Base-by-base conservation (phyloP, 2,329 filamentous ascomycete species). In the Nannizziopsis arthrosporioides region DNA sequence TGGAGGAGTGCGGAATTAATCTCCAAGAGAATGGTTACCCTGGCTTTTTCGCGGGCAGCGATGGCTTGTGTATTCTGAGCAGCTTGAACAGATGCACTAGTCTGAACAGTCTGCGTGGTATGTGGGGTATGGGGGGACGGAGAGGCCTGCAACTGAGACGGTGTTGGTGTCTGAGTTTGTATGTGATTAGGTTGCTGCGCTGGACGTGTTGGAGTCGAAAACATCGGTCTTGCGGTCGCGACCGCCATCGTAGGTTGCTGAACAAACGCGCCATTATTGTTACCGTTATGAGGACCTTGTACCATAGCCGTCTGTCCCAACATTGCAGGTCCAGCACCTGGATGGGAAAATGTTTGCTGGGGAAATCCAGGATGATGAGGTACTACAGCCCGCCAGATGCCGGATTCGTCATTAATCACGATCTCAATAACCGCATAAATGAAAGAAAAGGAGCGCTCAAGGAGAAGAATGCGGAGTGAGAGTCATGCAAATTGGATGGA, bases 1-100 rank as follows among this genome's bases (percentile, higher is more conserved):
- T 71, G 68, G 32, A 73, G 56, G 18, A 73, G 56, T 46, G 68
- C 62, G 5, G 68, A 68, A 53, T 73, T 73, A 55, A 73, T 71
- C 41, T 71, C 68, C 10, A 73, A 59, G 5, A 73, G 61, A 6
- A 66, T 59, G 1, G 68, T 57, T 27, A 73, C 69, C 38, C 70
- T 68, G 18, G 68, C 67, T 46, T 68, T 68, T 53, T 73, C 70
- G 32, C 70, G 65, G 27, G 56, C 52, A 5, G 58, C 58, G 34
- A 59, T 55, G 9, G 57, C 48, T 30, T 57, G 59, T n/a, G 57
- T 54, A 30, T 55, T 31, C 10, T 57, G 42, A 15, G 49, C 52
- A n/a, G 51, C 49, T 22, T 54, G 45, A 6, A 50, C 47, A 39
- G 51, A 51, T 48, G 18, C 11, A 7, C 22, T 27, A 27, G 22